Evolutionary conservation across 495 filamentous ascomycete species (phyloP).

Genomic region (Annulohypoxylon bovei): DNA sequence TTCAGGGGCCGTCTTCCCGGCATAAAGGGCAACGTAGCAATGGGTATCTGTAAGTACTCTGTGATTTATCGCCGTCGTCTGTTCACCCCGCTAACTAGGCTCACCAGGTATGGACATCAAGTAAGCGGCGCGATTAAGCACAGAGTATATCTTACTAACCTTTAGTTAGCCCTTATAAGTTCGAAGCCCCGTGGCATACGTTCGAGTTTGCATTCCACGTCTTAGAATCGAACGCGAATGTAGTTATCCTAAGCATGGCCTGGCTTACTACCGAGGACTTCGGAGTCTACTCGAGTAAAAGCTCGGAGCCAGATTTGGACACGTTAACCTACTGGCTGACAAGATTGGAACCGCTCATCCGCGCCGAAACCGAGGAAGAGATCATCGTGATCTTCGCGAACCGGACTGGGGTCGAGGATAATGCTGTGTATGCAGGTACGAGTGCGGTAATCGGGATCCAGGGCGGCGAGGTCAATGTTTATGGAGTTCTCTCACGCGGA

Average conservation of each 20-base stretch:
- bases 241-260: slow-evolving; percentile 88
- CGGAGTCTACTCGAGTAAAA: slow-evolving; percentile 53
- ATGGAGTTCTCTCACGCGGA: slow-evolving; percentile 71
- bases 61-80: slow-evolving; percentile 30
- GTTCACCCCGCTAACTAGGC: neutral
- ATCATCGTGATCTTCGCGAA: slow-evolving; percentile 87
- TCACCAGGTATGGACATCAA: slow-evolving; percentile 74
- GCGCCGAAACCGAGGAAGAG: slow-evolving; percentile 64
- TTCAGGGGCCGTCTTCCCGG: slow-evolving; percentile 59
- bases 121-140: slow-evolving; percentile 41
- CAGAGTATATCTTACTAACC: slow-evolving; percentile 16
- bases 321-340: slow-evolving; percentile 93
- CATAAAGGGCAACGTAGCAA: slow-evolving; percentile 69
- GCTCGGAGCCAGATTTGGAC: slow-evolving; percentile 74
- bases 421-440: slow-evolving; percentile 82
- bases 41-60: slow-evolving; percentile 85
- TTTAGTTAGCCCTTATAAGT: slow-evolving; percentile 69
- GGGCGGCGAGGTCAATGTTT: slow-evolving; percentile 72
- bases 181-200: slow-evolving; percentile 76
- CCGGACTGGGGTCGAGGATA: slow-evolving; percentile 75
- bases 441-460: slow-evolving; percentile 82
- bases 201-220: slow-evolving; percentile 90
- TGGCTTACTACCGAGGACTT: slow-evolving; percentile 75
- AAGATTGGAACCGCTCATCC: slow-evolving; percentile 77
- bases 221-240: slow-evolving; percentile 69